phyloP scores from a whole-genome alignment of 176 grass and related monocot genomes.

The Aegilops longissima region DNA sequence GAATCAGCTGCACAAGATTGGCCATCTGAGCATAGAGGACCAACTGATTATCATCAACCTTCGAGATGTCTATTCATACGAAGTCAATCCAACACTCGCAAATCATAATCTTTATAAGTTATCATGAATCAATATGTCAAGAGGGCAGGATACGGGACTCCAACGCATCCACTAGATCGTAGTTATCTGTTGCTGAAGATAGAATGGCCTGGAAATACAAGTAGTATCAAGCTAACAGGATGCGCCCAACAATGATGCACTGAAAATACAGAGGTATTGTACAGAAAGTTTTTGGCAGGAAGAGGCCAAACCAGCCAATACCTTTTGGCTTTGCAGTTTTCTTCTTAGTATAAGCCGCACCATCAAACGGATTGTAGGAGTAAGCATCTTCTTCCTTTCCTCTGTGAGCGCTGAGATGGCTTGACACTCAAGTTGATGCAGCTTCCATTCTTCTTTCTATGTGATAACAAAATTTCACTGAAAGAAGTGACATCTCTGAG shows the following conservation, averaged over 20 bases:
- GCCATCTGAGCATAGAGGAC: constrained; percentile 93
- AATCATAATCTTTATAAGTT: background rate
- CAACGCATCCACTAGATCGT: constrained; percentile 61
- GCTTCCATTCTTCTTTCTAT: constrained; percentile 80
- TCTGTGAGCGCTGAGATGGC: constrained; percentile 45
- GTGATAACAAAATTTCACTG: constrained; percentile 5
- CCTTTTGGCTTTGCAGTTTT: constrained; percentile 71
- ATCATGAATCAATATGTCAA: constrained; percentile 22
- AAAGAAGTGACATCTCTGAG: background rate
- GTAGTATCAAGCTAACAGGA: constrained; percentile 18
- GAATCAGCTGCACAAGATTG: constrained; percentile 73
- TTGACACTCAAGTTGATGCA: constrained; percentile 79
- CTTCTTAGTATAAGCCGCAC: constrained; percentile 59
- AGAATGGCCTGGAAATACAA: constrained; percentile 65
- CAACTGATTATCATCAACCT: constrained; percentile 72
- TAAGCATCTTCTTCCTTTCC: constrained; percentile 82
- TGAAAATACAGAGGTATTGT: background rate
- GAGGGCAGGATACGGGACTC: constrained; percentile 80
- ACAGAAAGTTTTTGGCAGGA: constrained; percentile 8
- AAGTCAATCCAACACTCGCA: constrained; percentile 37
- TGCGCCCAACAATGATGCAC: background rate
- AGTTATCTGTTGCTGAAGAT: constrained; percentile 63
- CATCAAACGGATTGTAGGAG: constrained; percentile 74
- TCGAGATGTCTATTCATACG: constrained; percentile 57
- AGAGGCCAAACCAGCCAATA: constrained; percentile 23